Evolutionary conservation across 345 rosid genomes (phyloP).

Genomic region (Kandelia obovata): DNA sequence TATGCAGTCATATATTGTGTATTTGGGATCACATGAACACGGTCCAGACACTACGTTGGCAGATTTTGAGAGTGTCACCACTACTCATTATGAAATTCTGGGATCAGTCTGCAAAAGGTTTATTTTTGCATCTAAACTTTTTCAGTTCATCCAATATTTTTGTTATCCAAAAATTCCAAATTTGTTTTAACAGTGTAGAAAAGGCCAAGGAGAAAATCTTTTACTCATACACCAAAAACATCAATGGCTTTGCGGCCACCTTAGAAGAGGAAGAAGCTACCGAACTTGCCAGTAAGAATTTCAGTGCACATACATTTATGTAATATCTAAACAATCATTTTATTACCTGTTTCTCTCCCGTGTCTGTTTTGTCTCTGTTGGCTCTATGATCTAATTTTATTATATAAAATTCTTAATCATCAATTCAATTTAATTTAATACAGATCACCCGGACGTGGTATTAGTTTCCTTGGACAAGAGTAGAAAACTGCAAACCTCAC

Average conservation of each 20-base stretch:
- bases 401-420: background rate
- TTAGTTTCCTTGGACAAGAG: slow-evolving; percentile 51
- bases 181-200: slow-evolving; percentile 6
- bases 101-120: slow-evolving; percentile 18
- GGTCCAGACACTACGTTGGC: background rate
- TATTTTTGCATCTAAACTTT: too few species aligned
- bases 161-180: too few species aligned
- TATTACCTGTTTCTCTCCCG: too few species aligned
- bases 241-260: slow-evolving; percentile 26
- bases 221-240: slow-evolving; percentile 20
- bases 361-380: background rate
- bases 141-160: too few species aligned
- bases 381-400: background rate
- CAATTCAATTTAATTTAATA: slow-evolving; percentile 2
- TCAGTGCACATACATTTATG: too few species aligned
- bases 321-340: too few species aligned
- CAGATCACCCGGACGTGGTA: slow-evolving; percentile 54
- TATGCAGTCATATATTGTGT: too few species aligned
- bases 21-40: slow-evolving; percentile 15
- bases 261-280: slow-evolving; percentile 26
- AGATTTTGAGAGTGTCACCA: too few species aligned
- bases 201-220: slow-evolving; percentile 18
- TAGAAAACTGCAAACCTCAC: slow-evolving; percentile 50
- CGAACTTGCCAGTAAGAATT: slow-evolving; percentile 17
- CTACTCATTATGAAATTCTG: slow-evolving; percentile 13